A percentile compares a stretch with the other conserved stretches of the same genome.
Evolutionary conservation across 768 basidiomycete species (phyloP).

Genomic region (Hygrocybe punicea): DNA sequence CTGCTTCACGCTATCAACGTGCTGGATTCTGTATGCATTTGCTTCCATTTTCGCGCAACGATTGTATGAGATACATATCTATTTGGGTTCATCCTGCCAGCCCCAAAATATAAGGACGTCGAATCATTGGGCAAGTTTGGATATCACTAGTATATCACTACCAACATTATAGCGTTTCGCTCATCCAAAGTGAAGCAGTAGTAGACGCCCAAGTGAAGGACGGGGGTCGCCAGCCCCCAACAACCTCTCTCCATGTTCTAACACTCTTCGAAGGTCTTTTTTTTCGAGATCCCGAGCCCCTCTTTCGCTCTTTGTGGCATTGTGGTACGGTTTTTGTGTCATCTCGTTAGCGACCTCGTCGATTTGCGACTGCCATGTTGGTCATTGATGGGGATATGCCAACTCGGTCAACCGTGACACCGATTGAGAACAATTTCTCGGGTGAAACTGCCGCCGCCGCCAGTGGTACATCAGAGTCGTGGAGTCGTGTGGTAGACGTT

Average conservation of each 20-base stretch:
- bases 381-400: conserved; percentile 61
- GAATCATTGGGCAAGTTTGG: too few species aligned
- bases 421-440: conserved; percentile 51
- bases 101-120: too few species aligned
- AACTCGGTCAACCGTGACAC: conserved; percentile 67
- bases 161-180: conserved; percentile 67
- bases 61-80: conserved; percentile 78
- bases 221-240: conserved; percentile 75
- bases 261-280: not conserved
- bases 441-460: too few species aligned
- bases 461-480: too few species aligned
- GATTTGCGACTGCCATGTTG: conserved; percentile 47
- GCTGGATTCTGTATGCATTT: conserved; percentile 60
- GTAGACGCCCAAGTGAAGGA: conserved; percentile 88
- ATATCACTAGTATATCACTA: not conserved
- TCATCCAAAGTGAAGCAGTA: conserved; percentile 92
- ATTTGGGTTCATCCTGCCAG: conserved; percentile 93
- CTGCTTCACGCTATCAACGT: conserved; percentile 49
- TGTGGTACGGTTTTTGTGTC: conserved; percentile 77
- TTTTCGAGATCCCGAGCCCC: conserved; percentile 63
- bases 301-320: conserved; percentile 73
- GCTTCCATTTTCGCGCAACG: conserved; percentile 57
- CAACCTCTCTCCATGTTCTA: conserved; percentile 53
- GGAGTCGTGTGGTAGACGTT: conserved; percentile 77
- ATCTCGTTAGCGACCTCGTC: conserved; percentile 61